phyloP scores from a whole-genome alignment of 1,284 basidiomycete species.

The Ceratobasidium sp. region DNA sequence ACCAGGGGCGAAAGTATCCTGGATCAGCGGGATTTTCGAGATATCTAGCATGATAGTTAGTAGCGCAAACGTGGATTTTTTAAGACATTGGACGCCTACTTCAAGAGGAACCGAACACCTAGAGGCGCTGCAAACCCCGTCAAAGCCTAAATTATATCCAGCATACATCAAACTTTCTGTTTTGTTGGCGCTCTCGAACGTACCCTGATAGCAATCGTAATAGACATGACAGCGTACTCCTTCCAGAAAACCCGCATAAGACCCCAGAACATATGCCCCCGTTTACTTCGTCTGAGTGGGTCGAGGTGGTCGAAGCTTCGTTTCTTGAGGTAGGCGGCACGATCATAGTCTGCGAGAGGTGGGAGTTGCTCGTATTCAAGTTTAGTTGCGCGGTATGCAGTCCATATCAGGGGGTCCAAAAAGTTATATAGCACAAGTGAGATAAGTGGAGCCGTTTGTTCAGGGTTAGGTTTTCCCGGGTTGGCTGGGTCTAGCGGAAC shows the following conservation, averaged over 20 bases:
- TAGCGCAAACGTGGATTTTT: conserved; percentile 51
- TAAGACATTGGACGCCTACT: background rate
- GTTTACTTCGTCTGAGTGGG: conserved; percentile 51
- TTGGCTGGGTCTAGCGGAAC: conserved; percentile 45
- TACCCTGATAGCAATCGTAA: conserved; percentile 9
- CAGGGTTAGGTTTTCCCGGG: conserved; percentile 62
- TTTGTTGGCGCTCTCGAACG: background rate
- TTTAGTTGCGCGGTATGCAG: conserved; percentile 59
- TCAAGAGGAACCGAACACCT: conserved; percentile 25
- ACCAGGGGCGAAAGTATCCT: conserved; percentile 58
- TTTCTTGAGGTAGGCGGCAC: conserved; percentile 57
- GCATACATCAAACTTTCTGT: background rate
- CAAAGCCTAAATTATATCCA: conserved; percentile 1
- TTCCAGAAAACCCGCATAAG: conserved; percentile 45
- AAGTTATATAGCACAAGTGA: conserved; percentile 68
- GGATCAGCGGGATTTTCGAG: conserved; percentile 59
- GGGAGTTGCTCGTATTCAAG: conserved; percentile 62
- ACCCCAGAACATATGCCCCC: conserved; percentile 40
- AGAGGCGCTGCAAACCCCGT: conserved; percentile 33
- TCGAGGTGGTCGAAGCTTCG: conserved; percentile 54
- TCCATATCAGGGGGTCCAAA: conserved; percentile 64
- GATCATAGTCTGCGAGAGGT: conserved; percentile 69
- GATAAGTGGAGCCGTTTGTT: conserved; percentile 72
- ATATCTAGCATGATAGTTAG: conserved; percentile 55
- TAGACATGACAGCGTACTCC: conserved; percentile 31